These are phyloP conservation scores for Fusarium pseudonygamai DNA, from an alignment of 2,329 filamentous ascomycete genomes.

Conservation along the genomic window DNA sequence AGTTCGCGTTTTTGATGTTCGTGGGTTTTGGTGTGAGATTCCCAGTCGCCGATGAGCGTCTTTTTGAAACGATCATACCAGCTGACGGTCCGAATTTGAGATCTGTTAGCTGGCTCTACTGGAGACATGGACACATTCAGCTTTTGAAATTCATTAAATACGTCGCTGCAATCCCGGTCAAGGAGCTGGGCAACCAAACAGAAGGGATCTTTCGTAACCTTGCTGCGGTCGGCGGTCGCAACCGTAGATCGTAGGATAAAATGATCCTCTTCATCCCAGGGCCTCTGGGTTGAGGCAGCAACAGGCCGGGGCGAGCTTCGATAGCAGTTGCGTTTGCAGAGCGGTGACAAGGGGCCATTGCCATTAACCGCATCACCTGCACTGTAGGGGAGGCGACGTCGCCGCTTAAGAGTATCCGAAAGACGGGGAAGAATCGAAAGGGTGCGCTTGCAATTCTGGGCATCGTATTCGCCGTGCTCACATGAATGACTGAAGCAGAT, in stretches of 20 bases:
- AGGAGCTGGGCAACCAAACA: conserved; percentile 62
- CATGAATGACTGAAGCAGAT: conserved; percentile 69
- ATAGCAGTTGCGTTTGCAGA: conserved; percentile 57
- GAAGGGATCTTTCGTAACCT: conserved; percentile 53
- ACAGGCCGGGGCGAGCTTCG: conserved; percentile 36
- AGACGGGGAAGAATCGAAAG: conserved; percentile 58
- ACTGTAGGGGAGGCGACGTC: conserved; percentile 27
- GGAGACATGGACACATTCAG: conserved; percentile 41
- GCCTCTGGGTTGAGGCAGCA: conserved; percentile 22
- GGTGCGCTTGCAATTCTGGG: conserved; percentile 61
- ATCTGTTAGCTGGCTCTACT: conserved; percentile 41
- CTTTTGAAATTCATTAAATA: conserved; percentile 49
- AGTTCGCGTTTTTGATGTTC: conserved; percentile 65
- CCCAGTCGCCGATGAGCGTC: conserved; percentile 63
- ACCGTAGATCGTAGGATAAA: conserved; percentile 59
- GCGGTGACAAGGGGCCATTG: conserved; percentile 14
- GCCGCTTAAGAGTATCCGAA: conserved; percentile 46
- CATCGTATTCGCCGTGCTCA: conserved; percentile 69
- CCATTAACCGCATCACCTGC: conserved; percentile 25
- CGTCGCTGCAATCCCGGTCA: conserved; percentile 62
- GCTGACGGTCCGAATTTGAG: conserved; percentile 56
- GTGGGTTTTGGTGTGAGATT: conserved; percentile 64
- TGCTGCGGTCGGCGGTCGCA: conserved; percentile 53
- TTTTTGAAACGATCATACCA: conserved; percentile 69
- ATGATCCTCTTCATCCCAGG: conserved; percentile 61